Percentiles rank a stretch among this genome's conserved stretches.
These are phyloP conservation scores for Vitis hybrid DNA, from an alignment of 177 flowering plant genomes.

Conservation along the genomic window DNA sequence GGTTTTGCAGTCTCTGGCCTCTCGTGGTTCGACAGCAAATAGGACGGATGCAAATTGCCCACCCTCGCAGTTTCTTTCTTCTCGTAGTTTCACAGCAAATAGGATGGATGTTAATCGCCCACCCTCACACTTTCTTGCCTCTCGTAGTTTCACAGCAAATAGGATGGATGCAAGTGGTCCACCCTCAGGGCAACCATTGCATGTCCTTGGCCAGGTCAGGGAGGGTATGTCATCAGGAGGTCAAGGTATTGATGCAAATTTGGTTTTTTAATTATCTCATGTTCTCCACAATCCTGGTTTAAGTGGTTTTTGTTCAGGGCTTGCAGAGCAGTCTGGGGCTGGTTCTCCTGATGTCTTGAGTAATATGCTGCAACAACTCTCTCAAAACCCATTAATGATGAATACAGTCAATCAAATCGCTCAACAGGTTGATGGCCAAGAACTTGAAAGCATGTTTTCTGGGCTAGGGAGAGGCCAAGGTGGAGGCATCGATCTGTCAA, in stretches of 20 bases:
- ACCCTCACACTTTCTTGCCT: slow-evolving; percentile 1
- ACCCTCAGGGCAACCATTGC: slow-evolving; percentile 21
- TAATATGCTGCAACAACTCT: slow-evolving; percentile 73
- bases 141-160: slow-evolving; percentile 36
- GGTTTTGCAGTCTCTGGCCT: slow-evolving; percentile 48
- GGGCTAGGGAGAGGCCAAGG: slow-evolving; percentile 61
- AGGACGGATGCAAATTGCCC: too few relatives aligned
- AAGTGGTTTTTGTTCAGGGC: slow-evolving; percentile 66
- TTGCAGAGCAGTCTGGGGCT: slow-evolving; percentile 79
- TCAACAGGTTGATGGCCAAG: slow-evolving; percentile 73
- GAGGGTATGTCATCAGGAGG: slow-evolving; percentile 18
- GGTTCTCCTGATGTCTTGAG: slow-evolving; percentile 78
- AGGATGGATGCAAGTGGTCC: slow-evolving; percentile 21
- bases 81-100: too few relatives aligned
- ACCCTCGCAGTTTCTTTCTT: too few relatives aligned
- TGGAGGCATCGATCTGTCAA: slow-evolving; percentile 74
- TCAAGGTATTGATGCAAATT: slow-evolving; percentile 38
- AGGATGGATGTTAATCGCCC: too few relatives aligned
- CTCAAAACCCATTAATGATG: slow-evolving; percentile 77
- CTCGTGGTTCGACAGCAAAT: too few relatives aligned
- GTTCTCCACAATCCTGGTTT: slow-evolving; percentile 67
- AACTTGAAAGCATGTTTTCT: slow-evolving; percentile 56
- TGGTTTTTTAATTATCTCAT: slow-evolving; percentile 65
- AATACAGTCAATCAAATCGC: slow-evolving; percentile 77
- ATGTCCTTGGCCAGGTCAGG: slow-evolving; percentile 20